These are phyloP conservation scores for Pichia thaimueangensis DNA, from an alignment of 805 yeast genomes.

Conservation along the genomic window DNA sequence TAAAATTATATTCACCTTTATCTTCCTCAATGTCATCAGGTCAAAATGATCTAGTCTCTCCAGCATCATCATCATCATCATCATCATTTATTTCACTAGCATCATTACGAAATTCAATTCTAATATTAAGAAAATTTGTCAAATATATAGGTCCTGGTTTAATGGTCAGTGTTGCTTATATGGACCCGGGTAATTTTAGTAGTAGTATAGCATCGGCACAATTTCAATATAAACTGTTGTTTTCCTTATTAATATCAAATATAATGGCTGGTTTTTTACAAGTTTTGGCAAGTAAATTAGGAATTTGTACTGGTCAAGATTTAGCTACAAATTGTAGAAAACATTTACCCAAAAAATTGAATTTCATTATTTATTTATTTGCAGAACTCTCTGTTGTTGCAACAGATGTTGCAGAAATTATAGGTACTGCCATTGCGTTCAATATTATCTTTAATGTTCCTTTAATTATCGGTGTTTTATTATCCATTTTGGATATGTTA, in stretches of 20 bases:
- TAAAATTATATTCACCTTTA: neutral
- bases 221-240: constrained; percentile 70
- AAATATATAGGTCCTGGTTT: constrained; percentile 83
- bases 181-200: constrained; percentile 97
- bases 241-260: constrained; percentile 73
- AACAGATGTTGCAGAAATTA: constrained; percentile 94
- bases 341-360: constrained; percentile 59
- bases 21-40: neutral
- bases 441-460: constrained; percentile 81
- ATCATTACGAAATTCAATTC: neutral
- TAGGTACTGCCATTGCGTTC: constrained; percentile 93
- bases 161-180: constrained; percentile 90
- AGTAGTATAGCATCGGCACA: constrained; percentile 82
- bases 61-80: neutral
- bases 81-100: neutral
- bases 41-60: neutral
- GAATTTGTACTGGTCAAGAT: constrained; percentile 91
- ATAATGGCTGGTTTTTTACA: constrained; percentile 84
- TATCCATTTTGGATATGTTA: constrained; percentile 82
- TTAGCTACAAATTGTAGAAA: constrained; percentile 80
- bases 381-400: constrained; percentile 92
- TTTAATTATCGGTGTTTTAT: constrained; percentile 70
- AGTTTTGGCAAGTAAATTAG: constrained; percentile 76
- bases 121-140: constrained; percentile 31
- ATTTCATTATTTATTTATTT: constrained; percentile 57